Evolutionary conservation across 2,329 filamentous ascomycete species (phyloP).

Genomic region (Laburnicola sp.): DNA sequence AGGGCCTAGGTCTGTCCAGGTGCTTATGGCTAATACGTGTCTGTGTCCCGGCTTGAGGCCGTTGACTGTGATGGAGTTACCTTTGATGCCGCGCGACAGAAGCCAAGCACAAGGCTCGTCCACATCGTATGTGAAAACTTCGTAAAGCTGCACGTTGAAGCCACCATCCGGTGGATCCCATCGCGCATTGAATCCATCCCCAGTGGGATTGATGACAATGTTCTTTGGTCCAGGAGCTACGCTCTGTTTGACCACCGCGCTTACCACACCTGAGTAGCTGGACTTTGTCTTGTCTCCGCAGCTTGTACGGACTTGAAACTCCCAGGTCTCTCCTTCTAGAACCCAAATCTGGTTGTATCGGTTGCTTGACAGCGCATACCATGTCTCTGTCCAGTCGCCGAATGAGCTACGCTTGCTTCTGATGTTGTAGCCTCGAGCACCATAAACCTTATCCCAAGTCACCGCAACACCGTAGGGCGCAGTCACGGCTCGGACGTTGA

Average conservation of each 20-base stretch:
- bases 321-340: slow-evolving; percentile 11
- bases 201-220: slow-evolving; percentile 2
- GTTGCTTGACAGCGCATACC: not conserved
- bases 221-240: slow-evolving; percentile 9
- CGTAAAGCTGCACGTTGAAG: slow-evolving; percentile 7
- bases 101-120: slow-evolving; percentile 5
- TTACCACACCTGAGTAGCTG: not conserved
- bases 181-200: slow-evolving; percentile 4
- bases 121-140: slow-evolving; percentile 7
- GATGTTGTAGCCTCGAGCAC: slow-evolving; percentile 9
- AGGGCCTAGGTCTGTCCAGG: slow-evolving; percentile 8
- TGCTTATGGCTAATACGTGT: slow-evolving; percentile 5
- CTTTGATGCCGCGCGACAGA: slow-evolving; percentile 6
- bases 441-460: slow-evolving; percentile 4
- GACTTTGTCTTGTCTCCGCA: slow-evolving; percentile 4
- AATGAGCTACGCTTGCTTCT: slow-evolving; percentile 4
- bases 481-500: not conserved
- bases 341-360: slow-evolving; percentile 8
- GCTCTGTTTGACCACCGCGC: not conserved
- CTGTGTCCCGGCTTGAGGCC: slow-evolving; percentile 6
- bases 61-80: slow-evolving; percentile 4
- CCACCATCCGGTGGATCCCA: slow-evolving; percentile 8
- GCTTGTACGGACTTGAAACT: slow-evolving; percentile 11
- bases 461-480: slow-evolving; percentile 5
- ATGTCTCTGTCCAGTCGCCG: slow-evolving; percentile 4